These are phyloP conservation scores for Claviceps monticola DNA, from an alignment of 2,329 filamentous ascomycete genomes.

Conservation along the genomic window DNA sequence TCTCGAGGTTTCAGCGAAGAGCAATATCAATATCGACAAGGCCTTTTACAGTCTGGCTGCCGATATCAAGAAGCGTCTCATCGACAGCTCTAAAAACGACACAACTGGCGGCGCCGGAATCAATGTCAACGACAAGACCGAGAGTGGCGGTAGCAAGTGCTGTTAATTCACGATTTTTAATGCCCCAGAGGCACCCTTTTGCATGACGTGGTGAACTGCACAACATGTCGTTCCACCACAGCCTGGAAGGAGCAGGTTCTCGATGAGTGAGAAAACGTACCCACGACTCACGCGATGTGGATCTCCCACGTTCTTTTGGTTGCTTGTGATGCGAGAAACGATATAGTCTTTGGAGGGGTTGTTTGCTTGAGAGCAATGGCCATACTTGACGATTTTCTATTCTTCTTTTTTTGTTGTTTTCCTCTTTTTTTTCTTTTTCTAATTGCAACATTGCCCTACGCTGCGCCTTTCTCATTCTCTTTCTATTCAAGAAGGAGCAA, in stretches of 20 bases:
- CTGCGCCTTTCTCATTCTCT: slow-evolving; percentile 10
- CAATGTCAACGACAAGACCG: slow-evolving; percentile 52
- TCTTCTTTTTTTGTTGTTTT: neutral
- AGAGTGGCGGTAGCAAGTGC: slow-evolving; percentile 53
- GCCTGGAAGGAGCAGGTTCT: neutral
- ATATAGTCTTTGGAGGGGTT: neutral
- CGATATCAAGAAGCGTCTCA: slow-evolving; percentile 97
- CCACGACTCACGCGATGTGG: neutral
- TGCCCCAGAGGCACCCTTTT: neutral
- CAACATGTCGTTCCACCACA: neutral
- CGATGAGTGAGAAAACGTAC: neutral
- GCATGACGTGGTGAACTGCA: neutral
- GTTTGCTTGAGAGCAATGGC: neutral
- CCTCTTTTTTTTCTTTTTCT: neutral
- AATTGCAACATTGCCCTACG: slow-evolving; percentile 10
- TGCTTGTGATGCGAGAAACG: neutral
- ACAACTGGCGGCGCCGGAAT: slow-evolving; percentile 45
- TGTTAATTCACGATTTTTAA: neutral
- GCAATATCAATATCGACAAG: slow-evolving; percentile 99
- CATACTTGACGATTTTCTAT: slow-evolving; percentile 4
- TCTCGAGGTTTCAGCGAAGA: slow-evolving; percentile 96
- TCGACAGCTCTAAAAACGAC: slow-evolving; percentile 77
- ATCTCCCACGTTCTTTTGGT: neutral
- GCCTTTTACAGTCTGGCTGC: slow-evolving; percentile 90
- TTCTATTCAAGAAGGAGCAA: slow-evolving; percentile 22